Base-by-base conservation (phyloP, 2,329 filamentous ascomycete species). In the Pyrenochaeta sp. region DNA sequence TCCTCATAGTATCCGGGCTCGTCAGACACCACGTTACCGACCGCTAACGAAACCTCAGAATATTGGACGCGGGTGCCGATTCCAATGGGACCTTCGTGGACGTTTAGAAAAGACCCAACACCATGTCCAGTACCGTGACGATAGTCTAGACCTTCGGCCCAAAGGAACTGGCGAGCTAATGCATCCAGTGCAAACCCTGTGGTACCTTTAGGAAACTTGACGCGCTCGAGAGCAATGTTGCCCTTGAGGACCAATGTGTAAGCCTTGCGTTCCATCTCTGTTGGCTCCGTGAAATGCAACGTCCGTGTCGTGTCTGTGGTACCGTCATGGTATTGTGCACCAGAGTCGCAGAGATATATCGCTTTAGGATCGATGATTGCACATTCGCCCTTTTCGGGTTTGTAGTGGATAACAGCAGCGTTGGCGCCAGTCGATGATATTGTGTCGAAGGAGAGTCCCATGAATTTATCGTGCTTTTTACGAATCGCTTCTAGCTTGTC, bases 1-100 rank as follows among this genome's bases (percentile, higher is more conserved):
- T 99, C 95, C 75, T 98, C 93, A 74, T 99, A 99, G 79, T 93
- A 99, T 27, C 95, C 95, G 1, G 95, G 95, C 76, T 99, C 92
- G 68, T 97, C 92, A 1, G 94, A 98, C 47, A 98, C 87, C 35
- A 99, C 94, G 67, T 99, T 97, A 39, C 95, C 95, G n/a, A 91
- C 83, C 0, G 91, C 86, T 27, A 99, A 83, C 0, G 95, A 85
- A 5, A 98, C 93, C 72, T 99, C 95, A 0, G 91, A 89, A 72
- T 94, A 97, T 67, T 96, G 91, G 33, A 96, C 87, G 39, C 95
- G 85, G 9, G 93, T 97, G 23, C 95, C 95, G 56, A 99, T 96
- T 17, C 95, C 95, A 57, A 99, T 96, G 1, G 95, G 95, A 0
- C 95, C 95, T 78, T 99, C 95, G 73, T 99, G 95, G 0, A 99